Evolutionary conservation across 441 rosid species (phyloP).

Genomic region (Erodium chrysanthum): DNA sequence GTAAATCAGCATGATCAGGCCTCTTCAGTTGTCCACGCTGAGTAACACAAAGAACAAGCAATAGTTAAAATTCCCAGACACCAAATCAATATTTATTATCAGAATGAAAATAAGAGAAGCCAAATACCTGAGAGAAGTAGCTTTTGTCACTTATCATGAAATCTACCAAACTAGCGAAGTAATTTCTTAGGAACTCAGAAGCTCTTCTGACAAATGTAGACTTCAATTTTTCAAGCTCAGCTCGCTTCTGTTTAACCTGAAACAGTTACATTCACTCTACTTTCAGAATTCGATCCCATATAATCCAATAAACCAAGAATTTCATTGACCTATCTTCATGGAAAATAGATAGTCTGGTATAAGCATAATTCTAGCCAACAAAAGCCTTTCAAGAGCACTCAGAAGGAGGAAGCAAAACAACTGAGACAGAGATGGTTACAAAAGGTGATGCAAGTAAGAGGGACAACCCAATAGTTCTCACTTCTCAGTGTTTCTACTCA

Average conservation of each 20-base stretch:
- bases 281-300: conserved; percentile 10
- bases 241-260: conserved; percentile 86
- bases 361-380: not conserved
- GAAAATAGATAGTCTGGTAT: not conserved
- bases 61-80: conserved; percentile 18
- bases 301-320: conserved; percentile 1
- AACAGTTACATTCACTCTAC: conserved; percentile 17
- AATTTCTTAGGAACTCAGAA: conserved; percentile 89
- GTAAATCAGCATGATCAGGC: conserved; percentile 98
- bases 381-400: not conserved
- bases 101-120: conserved; percentile 11
- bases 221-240: conserved; percentile 74
- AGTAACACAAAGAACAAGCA: conserved; percentile 23
- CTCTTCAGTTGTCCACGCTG: conserved; percentile 98
- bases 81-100: conserved; percentile 11
- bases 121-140: conserved; percentile 87
- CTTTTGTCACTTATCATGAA: conserved; percentile 96
- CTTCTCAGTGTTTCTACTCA: too few relatives aligned
- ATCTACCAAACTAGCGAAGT: conserved; percentile 97
- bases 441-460: too few relatives aligned
- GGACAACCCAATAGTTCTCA: too few relatives aligned
- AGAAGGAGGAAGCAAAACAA: too few relatives aligned
- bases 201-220: conserved; percentile 83
- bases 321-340: not conserved
- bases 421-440: too few relatives aligned